Base-by-base conservation (phyloP, 2,329 filamentous ascomycete species). In the Immersiporthe knoxdaviesiana region DNA sequence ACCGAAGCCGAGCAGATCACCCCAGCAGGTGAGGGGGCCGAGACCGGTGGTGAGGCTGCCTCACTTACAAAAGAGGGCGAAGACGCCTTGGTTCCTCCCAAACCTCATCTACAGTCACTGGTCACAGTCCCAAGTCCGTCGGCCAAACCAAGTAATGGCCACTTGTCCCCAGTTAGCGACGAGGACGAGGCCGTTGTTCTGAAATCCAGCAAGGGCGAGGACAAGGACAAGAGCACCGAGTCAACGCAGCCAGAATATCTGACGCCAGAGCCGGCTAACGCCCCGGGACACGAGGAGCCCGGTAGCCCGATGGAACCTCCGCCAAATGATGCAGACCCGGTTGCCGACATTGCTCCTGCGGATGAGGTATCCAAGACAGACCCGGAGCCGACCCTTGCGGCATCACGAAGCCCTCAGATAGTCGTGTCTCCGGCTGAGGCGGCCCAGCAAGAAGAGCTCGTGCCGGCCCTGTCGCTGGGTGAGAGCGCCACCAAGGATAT, bases 111-210 rank as follows among this genome's bases (percentile, higher is more conserved):
- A 21, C 64, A 66, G 65, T 58, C 64, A 41, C 52, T 71, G 8
- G 64, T 71, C 30, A 71, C 67, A 39, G 61, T 71, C 24, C 70
- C 70, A 24, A 71, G 61, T 39, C 70, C 70, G 27, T 65, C 61
- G 14, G 62, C 44, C 47, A 67, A 63, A 5, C 72, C 59, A 56
- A 74, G 69, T 67, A 72, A 69, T 71, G 69, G 69, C 71, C 72
- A 72, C 66, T 67, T 66, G 14, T 70, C 73, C 5, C 74, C 75
- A 4, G 63, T 73, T 14, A 81, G 77, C 54, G 79, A 82, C 61
- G 81, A 83, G 64, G 81, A 82, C 62, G 82, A 83, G 71, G 79
- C 77, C 5, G 76, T 84, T n/a, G 80, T 77, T 10, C 44, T 78
- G 62, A 74, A 70, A 10, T 58, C 77, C 74, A 63, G 63, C n/a